These are phyloP conservation scores for Blastomyces silverae DNA, from an alignment of 2,329 filamentous ascomycete species.

Conservation along the genomic window DNA sequence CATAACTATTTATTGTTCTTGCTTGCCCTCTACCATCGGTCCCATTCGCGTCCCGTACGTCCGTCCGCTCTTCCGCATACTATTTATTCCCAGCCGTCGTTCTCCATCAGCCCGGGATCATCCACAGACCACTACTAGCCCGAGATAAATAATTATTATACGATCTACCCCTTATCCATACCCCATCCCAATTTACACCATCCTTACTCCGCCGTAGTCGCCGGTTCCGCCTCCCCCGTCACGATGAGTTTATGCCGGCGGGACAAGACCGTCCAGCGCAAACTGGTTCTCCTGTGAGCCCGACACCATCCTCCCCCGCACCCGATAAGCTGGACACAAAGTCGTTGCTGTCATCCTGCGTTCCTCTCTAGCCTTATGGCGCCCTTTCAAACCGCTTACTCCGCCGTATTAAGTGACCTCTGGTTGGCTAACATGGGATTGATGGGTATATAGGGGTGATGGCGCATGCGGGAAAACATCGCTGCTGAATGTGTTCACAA, in stretches of 20 bases:
- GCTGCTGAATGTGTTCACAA: slow-evolving; percentile 93
- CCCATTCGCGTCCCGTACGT: background rate
- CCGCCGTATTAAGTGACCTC: background rate
- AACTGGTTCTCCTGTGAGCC: slow-evolving; percentile 79
- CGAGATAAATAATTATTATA: background rate
- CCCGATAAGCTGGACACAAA: background rate
- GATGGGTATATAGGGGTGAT: slow-evolving; percentile 60
- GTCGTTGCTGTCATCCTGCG: background rate
- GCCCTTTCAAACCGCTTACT: background rate
- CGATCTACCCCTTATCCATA: background rate
- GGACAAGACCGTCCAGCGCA: slow-evolving; percentile 83
- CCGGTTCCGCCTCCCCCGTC: background rate
- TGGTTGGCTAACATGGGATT: slow-evolving; percentile 7
- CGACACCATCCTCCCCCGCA: background rate
- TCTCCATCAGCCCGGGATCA: background rate
- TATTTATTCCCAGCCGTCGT: background rate
- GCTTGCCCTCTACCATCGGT: background rate
- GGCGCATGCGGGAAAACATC: slow-evolving; percentile 97
- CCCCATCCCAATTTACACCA: background rate
- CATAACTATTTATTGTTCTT: background rate
- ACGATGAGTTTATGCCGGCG: slow-evolving; percentile 59
- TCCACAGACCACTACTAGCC: background rate
- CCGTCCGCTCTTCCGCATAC: background rate
- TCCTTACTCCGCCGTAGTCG: background rate
- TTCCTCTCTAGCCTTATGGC: background rate